Evolutionary conservation across 1,139 yeast species (phyloP).

Genomic region (Diutina ranongensis): DNA sequence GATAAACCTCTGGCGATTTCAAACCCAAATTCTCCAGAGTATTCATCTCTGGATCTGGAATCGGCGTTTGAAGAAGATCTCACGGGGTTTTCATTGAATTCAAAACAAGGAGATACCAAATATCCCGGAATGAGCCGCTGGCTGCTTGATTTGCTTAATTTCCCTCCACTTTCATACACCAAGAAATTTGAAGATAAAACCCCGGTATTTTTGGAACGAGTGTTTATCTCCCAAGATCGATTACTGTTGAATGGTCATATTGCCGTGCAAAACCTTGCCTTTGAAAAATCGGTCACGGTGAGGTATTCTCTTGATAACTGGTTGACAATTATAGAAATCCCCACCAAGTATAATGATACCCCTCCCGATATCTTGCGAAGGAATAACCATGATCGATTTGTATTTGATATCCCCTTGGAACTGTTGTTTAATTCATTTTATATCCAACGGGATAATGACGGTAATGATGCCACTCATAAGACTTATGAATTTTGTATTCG

Average conservation of each 20-base stretch:
- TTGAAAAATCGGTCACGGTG: constrained; percentile 48
- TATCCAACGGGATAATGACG: constrained; percentile 8
- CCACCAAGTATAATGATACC: constrained; percentile 53
- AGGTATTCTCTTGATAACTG: constrained; percentile 64
- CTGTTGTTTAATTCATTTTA: constrained; percentile 22
- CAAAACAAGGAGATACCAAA: constrained; percentile 12
- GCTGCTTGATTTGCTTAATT: constrained; percentile 40
- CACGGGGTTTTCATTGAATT: not conserved
- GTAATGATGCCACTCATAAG: not conserved
- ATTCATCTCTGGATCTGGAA: constrained; percentile 12
- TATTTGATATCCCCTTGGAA: constrained; percentile 41
- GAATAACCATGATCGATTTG: constrained; percentile 45
- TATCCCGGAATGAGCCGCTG: constrained; percentile 28
- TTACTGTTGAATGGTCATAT: constrained; percentile 55
- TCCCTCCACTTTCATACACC: constrained; percentile 28
- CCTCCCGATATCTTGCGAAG: constrained; percentile 39
- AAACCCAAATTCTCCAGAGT: constrained; percentile 46
- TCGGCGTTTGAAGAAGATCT: constrained; percentile 14
- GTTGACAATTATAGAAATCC: constrained; percentile 61
- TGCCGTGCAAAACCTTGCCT: constrained; percentile 61
- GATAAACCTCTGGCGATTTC: constrained; percentile 72
- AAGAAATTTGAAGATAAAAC: constrained; percentile 22
- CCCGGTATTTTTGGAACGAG: constrained; percentile 53
- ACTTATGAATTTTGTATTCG: constrained; percentile 44
- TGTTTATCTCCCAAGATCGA: constrained; percentile 48